Evolutionary conservation across 345 rosid genomes (phyloP), one percentile per base, ranked within the genome.

Genomic region (Camelina laxa): DNA sequence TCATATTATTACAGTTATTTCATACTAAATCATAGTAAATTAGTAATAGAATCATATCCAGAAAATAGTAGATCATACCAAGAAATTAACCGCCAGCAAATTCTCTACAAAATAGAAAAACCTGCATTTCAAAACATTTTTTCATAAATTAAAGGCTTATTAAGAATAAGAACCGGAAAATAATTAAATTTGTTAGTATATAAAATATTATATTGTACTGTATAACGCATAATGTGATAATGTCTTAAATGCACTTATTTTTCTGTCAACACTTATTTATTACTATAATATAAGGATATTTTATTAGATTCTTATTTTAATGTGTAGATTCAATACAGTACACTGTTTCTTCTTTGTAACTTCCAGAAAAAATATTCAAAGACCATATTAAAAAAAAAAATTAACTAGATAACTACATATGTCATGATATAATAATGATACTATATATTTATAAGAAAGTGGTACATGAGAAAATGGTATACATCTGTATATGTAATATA

Each of bases 101-200:
- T n/a, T n/a, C n/a, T n/a, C n/a, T n/a, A n/a, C n/a, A n/a, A n/a
- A n/a, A n/a, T n/a, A n/a, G n/a, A n/a, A n/a, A n/a, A n/a, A n/a
- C n/a, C n/a, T n/a, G 11, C 42, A 42, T 69, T 42, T 44, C 24
- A 17, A 72, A 38, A 61, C 53, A 41, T 39, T 42, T 55, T n/a
- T 16, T 55, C 35, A 27, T 41, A 5, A n/a, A n/a, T n/a, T n/a
- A n/a, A 10, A 3, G 9, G 17, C 7, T 38, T 50, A 30, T 20
- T 27, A 27, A 27, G 4, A 24, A 24, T 10, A 30, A 63, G 42
- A 51, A 71, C 54, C 3, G 14, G 33, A 30, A 73, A 63, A 56
- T 54, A 61, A 73, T 53, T 44, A 51, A 53, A 53, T 9, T 11
- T 10, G 44, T 10, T 39, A 11, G 44, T 38, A 38, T 51, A 16